phyloP scores from a whole-genome alignment of 2,329 filamentous ascomycete genomes.

The Cladophialophora chaetospira region DNA sequence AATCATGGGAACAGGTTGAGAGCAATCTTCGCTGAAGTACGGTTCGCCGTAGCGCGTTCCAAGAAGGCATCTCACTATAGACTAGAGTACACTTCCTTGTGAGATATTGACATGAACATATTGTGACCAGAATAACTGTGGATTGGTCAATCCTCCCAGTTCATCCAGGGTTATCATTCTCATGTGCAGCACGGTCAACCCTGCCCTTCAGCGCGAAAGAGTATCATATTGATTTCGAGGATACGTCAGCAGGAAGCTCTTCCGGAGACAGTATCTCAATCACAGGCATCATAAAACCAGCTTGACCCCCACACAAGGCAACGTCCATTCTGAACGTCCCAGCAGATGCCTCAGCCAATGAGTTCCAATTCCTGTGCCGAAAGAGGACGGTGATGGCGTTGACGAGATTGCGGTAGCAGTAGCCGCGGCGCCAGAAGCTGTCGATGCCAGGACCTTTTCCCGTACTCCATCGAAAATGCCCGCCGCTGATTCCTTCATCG shows the following conservation, averaged over 20 bases:
- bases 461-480: slow-evolving; percentile 57
- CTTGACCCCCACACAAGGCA: slow-evolving; percentile 88
- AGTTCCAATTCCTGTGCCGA: slow-evolving; percentile 72
- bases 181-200: too few species aligned
- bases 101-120: slow-evolving; percentile 14
- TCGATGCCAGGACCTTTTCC: slow-evolving; percentile 36
- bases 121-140: not conserved
- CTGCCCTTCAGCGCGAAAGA: too few species aligned
- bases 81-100: slow-evolving; percentile 26
- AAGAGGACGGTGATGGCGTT: slow-evolving; percentile 38
- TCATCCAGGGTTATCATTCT: too few species aligned
- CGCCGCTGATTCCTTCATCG: slow-evolving; percentile 47
- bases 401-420: slow-evolving; percentile 4
- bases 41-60: not conserved
- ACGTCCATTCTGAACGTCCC: slow-evolving; percentile 81
- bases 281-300: slow-evolving; percentile 21
- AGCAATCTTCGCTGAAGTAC: not conserved
- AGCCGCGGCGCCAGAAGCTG: slow-evolving; percentile 29
- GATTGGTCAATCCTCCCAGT: too few species aligned
- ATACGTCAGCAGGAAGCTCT: too few species aligned
- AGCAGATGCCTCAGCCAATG: slow-evolving; percentile 84
- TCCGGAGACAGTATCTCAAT: not conserved
- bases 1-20: not conserved
- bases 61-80: slow-evolving; percentile 17
- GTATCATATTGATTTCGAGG: too few species aligned